These are phyloP conservation scores for Talaromyces sp. DNA, from an alignment of 2,329 filamentous ascomycete species.

Conservation along the genomic window DNA sequence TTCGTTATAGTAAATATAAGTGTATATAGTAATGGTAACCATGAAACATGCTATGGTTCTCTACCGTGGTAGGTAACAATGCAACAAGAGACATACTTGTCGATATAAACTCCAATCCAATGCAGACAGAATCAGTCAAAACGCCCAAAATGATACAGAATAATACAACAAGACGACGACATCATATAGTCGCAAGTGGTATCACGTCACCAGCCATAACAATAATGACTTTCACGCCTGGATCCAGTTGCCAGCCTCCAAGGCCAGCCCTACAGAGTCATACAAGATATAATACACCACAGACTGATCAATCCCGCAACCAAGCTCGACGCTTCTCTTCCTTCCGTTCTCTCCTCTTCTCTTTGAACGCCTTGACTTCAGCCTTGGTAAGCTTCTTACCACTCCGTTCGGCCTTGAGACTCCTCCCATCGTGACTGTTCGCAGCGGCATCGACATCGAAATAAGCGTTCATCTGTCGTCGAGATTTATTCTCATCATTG, in stretches of 20 bases:
- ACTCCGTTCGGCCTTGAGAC: conserved; percentile 83
- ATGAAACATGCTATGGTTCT: too few species aligned
- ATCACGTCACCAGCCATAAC: neutral
- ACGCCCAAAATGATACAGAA: conserved; percentile 7
- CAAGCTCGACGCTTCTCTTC: conserved; percentile 92
- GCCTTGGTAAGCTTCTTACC: conserved; percentile 78
- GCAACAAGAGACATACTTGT: neutral
- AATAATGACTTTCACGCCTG: neutral
- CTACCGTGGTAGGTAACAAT: neutral
- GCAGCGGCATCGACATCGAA: conserved; percentile 95
- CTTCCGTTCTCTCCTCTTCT: conserved; percentile 82
- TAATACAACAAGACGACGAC: neutral
- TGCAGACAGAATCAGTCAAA: neutral
- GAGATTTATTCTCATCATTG: conserved; percentile 81
- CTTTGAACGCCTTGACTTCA: conserved; percentile 85
- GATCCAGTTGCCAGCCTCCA: neutral
- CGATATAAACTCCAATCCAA: conserved; percentile 3
- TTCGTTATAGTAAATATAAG: too few species aligned
- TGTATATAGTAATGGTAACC: neutral
- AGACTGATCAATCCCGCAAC: conserved; percentile 65
- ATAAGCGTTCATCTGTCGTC: conserved; percentile 84
- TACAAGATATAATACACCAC: neutral
- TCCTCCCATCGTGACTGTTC: conserved; percentile 82
- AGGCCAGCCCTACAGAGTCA: neutral
- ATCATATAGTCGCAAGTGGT: neutral